These are phyloP conservation scores for Fusarium mexicanum DNA, from an alignment of 2,329 filamentous ascomycete genomes.

Conservation along the genomic window DNA sequence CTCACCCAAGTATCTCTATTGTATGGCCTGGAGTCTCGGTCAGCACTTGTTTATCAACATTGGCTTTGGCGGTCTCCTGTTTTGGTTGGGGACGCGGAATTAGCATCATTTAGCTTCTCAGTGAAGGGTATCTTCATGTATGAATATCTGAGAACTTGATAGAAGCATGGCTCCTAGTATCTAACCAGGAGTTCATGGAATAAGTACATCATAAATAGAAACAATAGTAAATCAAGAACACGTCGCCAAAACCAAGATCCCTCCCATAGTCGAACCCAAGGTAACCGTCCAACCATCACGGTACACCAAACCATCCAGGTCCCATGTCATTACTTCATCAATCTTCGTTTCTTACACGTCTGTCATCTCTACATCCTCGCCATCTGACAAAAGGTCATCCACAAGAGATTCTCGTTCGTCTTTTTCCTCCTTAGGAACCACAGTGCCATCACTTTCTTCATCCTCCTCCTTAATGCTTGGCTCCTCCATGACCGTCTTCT, in stretches of 20 bases:
- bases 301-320: constrained; percentile 33
- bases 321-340: constrained; percentile 35
- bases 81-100: constrained; percentile 57
- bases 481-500: constrained; percentile 54
- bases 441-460: constrained; percentile 50
- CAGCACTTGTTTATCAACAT: constrained; percentile 83
- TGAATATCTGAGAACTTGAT: constrained; percentile 1
- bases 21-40: constrained; percentile 84
- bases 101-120: background rate
- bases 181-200: background rate
- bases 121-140: constrained; percentile 5
- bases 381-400: constrained; percentile 54
- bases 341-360: constrained; percentile 34
- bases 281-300: constrained; percentile 22
- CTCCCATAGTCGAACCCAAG: constrained; percentile 4
- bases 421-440: constrained; percentile 46
- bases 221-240: constrained; percentile 17
- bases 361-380: constrained; percentile 50
- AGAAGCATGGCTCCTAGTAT: background rate
- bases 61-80: constrained; percentile 66
- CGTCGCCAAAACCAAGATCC: constrained; percentile 26
- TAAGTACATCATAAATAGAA: constrained; percentile 19
- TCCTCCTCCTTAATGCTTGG: constrained; percentile 61
- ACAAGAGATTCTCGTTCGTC: constrained; percentile 51
- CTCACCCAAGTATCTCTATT: constrained; percentile 94